Evolutionary conservation across 2,329 filamentous ascomycete species (phyloP).

Genomic region (Xylariaceae sp.): DNA sequence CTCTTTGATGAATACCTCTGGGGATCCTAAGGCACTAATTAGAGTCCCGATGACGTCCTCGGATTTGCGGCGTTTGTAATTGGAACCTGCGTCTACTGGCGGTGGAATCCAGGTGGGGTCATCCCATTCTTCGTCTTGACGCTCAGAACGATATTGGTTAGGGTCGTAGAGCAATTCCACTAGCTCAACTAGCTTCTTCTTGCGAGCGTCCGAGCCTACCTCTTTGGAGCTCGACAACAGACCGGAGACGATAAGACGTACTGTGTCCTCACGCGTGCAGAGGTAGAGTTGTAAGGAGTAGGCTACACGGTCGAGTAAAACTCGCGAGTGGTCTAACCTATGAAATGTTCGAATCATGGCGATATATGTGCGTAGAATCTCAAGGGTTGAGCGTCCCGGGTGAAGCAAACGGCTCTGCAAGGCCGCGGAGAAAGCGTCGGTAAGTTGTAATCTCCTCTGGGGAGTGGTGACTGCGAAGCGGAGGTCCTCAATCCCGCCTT

Average conservation of each 20-base stretch:
- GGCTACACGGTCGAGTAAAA: slow-evolving; percentile 76
- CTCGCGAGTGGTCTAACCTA: slow-evolving; percentile 76
- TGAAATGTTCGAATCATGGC: slow-evolving; percentile 80
- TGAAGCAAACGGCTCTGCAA: slow-evolving; percentile 73
- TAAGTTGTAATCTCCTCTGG: slow-evolving; percentile 71
- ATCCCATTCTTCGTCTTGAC: slow-evolving; percentile 73
- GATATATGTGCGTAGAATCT: slow-evolving; percentile 79
- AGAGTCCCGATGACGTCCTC: slow-evolving; percentile 92
- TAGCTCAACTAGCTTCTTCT: slow-evolving; percentile 67
- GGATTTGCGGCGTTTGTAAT: slow-evolving; percentile 87
- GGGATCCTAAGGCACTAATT: slow-evolving; percentile 84
- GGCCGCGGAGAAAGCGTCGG: slow-evolving; percentile 69
- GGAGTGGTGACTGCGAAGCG: slow-evolving; percentile 72
- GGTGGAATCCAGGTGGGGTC: slow-evolving; percentile 95
- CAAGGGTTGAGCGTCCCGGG: slow-evolving; percentile 75
- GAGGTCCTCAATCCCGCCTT: slow-evolving; percentile 76
- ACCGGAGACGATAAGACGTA: slow-evolving; percentile 77
- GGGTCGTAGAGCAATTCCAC: slow-evolving; percentile 69
- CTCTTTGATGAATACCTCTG: slow-evolving; percentile 92
- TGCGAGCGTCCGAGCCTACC: slow-evolving; percentile 46
- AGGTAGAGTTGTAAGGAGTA: slow-evolving; percentile 76
- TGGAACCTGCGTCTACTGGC: slow-evolving; percentile 88
- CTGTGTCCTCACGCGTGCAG: slow-evolving; percentile 77
- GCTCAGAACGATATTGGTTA: slow-evolving; percentile 57
- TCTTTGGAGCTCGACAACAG: slow-evolving; percentile 68